Evolutionary conservation across 2,329 filamentous ascomycete species (phyloP).

Genomic region (Paracoccidioides brasiliensis): DNA sequence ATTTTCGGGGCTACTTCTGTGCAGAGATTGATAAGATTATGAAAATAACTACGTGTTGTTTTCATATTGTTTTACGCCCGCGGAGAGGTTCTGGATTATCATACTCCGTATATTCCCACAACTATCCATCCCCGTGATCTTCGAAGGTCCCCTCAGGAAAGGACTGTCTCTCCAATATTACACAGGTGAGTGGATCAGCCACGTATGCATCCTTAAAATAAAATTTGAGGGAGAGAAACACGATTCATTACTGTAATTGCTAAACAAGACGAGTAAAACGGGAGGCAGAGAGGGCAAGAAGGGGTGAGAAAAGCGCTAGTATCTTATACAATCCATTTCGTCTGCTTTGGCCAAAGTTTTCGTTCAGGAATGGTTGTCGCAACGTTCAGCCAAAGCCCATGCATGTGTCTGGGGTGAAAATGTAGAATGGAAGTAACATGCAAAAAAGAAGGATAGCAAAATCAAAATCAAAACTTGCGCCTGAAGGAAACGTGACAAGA

Average conservation of each 20-base stretch:
- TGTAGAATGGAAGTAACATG: background rate
- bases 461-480: background rate
- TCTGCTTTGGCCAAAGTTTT: background rate
- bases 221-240: background rate
- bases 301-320: conserved; percentile 1
- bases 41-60: too few species aligned
- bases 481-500: background rate
- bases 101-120: too few species aligned
- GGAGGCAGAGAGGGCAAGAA: background rate
- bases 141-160: too few species aligned
- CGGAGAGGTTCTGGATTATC: too few species aligned
- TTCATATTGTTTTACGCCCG: too few species aligned
- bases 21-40: too few species aligned
- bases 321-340: conserved; percentile 1
- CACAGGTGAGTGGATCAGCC: background rate
- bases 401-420: background rate
- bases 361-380: background rate
- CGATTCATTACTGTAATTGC: conserved; percentile 2
- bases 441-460: background rate
- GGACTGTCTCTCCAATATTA: background rate
- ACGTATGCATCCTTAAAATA: background rate
- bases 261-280: background rate
- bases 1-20: too few species aligned
- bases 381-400: background rate
- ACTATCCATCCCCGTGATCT: too few species aligned